Conservation (phyloP, 306 rosid genomes). For the Cicer arietinum region DNA sequence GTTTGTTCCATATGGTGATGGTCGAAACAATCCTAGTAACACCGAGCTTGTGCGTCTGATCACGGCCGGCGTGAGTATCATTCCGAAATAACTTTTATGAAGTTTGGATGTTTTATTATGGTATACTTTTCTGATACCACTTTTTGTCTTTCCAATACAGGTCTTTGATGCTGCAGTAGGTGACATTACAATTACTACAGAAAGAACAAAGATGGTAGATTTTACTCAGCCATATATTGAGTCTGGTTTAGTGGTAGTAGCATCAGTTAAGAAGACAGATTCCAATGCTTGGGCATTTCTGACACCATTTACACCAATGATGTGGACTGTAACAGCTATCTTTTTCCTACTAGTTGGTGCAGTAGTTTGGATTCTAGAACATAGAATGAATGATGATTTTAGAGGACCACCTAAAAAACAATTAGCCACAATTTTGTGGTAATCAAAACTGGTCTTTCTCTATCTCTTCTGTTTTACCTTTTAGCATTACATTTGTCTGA, state of each 20-base stretch:
- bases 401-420: constrained; percentile 92
- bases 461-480: background rate
- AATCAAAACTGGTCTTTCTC: constrained; percentile 37
- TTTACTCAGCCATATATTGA: constrained; percentile 93
- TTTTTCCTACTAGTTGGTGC: constrained; percentile 81
- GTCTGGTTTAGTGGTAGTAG: constrained; percentile 92
- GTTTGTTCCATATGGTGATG: constrained; percentile 71
- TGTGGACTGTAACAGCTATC: constrained; percentile 82
- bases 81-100: background rate
- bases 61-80: constrained; percentile 77
- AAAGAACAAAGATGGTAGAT: constrained; percentile 90
- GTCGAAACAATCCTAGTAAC: constrained; percentile 64
- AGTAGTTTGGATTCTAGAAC: constrained; percentile 94
- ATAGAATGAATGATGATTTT: constrained; percentile 84
- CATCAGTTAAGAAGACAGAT: constrained; percentile 65
- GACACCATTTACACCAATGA: constrained; percentile 71
- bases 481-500: too few species aligned
- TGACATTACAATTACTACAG: constrained; percentile 86
- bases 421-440: constrained; percentile 78
- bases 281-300: constrained; percentile 91
- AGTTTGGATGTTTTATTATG: constrained; percentile 34
- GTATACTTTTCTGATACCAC: constrained; percentile 33
- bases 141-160: constrained; percentile 52
- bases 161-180: constrained; percentile 87
- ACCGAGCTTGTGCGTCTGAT: constrained; percentile 76